Evolutionary conservation across 1,284 basidiomycete genomes (phyloP), one percentile per base, ranked within the genome.

Genomic region (Austropuccinia psidii): DNA sequence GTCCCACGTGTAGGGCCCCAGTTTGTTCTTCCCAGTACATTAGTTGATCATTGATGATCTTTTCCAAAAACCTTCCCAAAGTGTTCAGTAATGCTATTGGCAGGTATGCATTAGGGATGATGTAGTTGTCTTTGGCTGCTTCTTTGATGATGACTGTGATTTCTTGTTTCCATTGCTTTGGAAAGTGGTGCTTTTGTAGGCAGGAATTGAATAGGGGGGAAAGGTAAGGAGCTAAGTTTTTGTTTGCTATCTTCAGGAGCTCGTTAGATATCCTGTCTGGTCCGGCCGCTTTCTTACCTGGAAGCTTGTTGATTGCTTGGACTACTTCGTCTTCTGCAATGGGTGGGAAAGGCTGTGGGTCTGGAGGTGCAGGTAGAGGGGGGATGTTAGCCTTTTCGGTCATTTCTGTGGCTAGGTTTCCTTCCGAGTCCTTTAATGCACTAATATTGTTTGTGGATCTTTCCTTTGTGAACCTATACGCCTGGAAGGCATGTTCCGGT

Each of bases 1-100:
- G 66, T 7, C 54, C 19, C 1, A 15, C 24, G 9, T 50, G 35
- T 35, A 57, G 33, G 11, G 47, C 13, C 19, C 47, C 15, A 9
- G 37, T n/a, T n/a, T n/a, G 13, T 33, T 66, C 45, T 6, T n/a
- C 45, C 27, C 47, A 66, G 47, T 8, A 66, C 2, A n/a, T 33
- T 1, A 66, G 24, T 4, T 35, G n/a, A 7, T 54, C 39, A 17
- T 50, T 69, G 9, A 70, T 33, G 1, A 70, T 24, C 13, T 31
- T 49, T 35, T 70, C 54, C 15, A 70, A 37, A 11, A 70, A 8
- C 27, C 60, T 70, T 8, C 67, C 55, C 7, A 70, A 8, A 37
- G 33, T 61, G 21, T 37, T 39, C 24, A 61, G 58, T 5, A 61
- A 31, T 17, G 58, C 58, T 24, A 61, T 61, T 7, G 58, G 33